Evolutionary conservation across 108 stramenopile species (phyloP).

Genomic region (Mayamaea pseudoterrestris): DNA sequence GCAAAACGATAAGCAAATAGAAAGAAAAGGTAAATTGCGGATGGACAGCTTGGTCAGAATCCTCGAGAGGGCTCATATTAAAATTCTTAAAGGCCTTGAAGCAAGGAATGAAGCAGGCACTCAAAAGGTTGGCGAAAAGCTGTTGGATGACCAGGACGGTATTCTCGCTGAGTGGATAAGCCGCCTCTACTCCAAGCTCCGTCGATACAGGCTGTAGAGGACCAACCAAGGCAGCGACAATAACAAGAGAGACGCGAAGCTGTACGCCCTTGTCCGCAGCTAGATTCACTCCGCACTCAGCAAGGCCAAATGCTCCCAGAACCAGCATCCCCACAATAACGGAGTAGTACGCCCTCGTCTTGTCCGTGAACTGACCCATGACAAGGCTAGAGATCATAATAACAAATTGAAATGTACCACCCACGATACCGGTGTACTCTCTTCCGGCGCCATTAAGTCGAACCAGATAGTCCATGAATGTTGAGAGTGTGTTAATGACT

Average conservation of each 20-base stretch:
- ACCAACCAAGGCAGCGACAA: slow-evolving; percentile 66
- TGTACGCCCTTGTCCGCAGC: slow-evolving; percentile 58
- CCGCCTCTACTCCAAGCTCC: slow-evolving; percentile 76
- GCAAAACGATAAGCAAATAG: slow-evolving; percentile 64
- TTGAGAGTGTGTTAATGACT: slow-evolving; percentile 67
- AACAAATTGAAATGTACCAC: slow-evolving; percentile 58
- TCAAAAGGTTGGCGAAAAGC: slow-evolving; percentile 69
- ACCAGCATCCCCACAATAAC: slow-evolving; percentile 59
- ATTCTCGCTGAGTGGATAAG: slow-evolving; percentile 74
- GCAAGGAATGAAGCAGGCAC: slow-evolving; percentile 75
- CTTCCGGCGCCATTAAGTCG: slow-evolving; percentile 65
- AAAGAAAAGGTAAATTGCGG: slow-evolving; percentile 81
- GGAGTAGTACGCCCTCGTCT: slow-evolving; percentile 50
- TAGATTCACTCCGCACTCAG: slow-evolving; percentile 73
- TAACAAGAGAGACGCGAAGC: slow-evolving; percentile 50
- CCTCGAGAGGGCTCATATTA: slow-evolving; percentile 31
- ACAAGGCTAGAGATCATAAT: slow-evolving; percentile 67
- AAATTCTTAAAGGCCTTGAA: slow-evolving; percentile 68
- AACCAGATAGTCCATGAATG: slow-evolving; percentile 73
- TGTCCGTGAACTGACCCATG: slow-evolving; percentile 45
- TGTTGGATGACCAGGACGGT: slow-evolving; percentile 81
- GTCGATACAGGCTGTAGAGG: slow-evolving; percentile 78
- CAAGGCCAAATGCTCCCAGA: slow-evolving; percentile 73
- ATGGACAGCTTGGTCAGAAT: slow-evolving; percentile 26
- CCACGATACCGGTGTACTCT: slow-evolving; percentile 62